Evolutionary conservation across 2,329 filamentous ascomycete genomes (phyloP), one percentile per base, ranked within the genome.

Genomic region (Cercospora zeina): DNA sequence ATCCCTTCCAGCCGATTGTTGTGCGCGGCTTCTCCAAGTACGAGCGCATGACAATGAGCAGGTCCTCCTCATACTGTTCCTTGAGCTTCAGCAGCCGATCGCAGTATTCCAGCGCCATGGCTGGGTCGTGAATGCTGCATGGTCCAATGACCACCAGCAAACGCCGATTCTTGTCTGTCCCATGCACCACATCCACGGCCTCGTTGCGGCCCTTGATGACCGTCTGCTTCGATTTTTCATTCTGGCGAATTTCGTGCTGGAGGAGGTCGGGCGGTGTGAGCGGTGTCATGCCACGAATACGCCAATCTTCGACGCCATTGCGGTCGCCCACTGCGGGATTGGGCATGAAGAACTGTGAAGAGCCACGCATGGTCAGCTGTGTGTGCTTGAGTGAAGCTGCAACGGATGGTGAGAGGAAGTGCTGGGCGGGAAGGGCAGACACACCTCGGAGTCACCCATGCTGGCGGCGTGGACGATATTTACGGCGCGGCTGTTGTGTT

Each of bases 21-120:
- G 95, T 99, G 67, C 95, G 88, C 21, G 95, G 95, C 84, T 99
- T 99, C 84, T 99, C 95, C 64, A 99, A 87, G 85, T 99, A 99
- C 67, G 91, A 90, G 70, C 95, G 90, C 95, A 99, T 99, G 65
- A 99, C 89, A 70, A 99, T 95, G 71, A 96, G 83, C 37, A 99
- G 84, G 74, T 97, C 91, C 72, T 93, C 85, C 76, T 89, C 85
- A 81, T 96, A 89, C 81, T 96, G 95, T 75, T 93, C 86, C 78
- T 93, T 93, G 72, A 96, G 82, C 73, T 86, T 82, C 69, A 96
- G 76, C 66, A 99, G 83, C 68, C 89, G 83, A 73, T 92, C 87
- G 83, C 92, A 96, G 86, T 99, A 99, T 74, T 93, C 91, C 69
- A 97, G 85, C 10, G 93, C 93, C 66, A 91, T 89, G 59, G 88